Evolutionary conservation across 768 basidiomycete species (phyloP), one percentile per base, ranked within the genome.

Genomic region (Amanita muscaria): DNA sequence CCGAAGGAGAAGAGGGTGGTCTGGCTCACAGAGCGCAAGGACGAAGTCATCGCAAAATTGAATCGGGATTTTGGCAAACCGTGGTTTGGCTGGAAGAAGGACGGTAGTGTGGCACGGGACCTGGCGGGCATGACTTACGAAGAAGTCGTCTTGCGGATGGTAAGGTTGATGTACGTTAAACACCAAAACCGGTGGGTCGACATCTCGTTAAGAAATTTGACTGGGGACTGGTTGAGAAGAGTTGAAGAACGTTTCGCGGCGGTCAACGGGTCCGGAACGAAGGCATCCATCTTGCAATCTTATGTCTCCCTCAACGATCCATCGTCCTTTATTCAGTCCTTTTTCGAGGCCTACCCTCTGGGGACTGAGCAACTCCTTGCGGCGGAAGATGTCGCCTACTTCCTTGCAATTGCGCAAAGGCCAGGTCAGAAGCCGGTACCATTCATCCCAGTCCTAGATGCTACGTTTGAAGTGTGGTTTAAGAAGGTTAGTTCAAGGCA

Each of bases 71-170:
- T 97, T 64, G 77, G 85, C 43, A 99, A 98, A 74, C 85, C 86
- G 0, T 91, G 91, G 92, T 99, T 99, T 59, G 90, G 88, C 14
- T 83, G 83, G 78, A 98, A 96, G 82, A 92, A 92, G 66, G 87
- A 88, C 61, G 91, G 80, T 0, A 73, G 64, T 15, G 77, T 88
- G 51, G 88, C 87, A 29, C 79, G 80, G 45, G 90, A 94, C 60
- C 71, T 99, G 40, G 77, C 82, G 21, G 90, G 96, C 56, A 97
- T 99, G 96, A 98, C 94, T 10, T 99, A 99, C 64, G 92, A 97
- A 68, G 96, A 98, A 61, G 83, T 87, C 25, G 86, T 87, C 3
- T 72, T 90, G 49, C 80, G 94, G 48, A 85, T 98, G 84, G 72
- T 98, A 42, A 73, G 88, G 32, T 69, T 99, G 54, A 97, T 97